Base-by-base conservation (phyloP, 2,329 filamentous ascomycete species). In the Hypoxylon sp. region DNA sequence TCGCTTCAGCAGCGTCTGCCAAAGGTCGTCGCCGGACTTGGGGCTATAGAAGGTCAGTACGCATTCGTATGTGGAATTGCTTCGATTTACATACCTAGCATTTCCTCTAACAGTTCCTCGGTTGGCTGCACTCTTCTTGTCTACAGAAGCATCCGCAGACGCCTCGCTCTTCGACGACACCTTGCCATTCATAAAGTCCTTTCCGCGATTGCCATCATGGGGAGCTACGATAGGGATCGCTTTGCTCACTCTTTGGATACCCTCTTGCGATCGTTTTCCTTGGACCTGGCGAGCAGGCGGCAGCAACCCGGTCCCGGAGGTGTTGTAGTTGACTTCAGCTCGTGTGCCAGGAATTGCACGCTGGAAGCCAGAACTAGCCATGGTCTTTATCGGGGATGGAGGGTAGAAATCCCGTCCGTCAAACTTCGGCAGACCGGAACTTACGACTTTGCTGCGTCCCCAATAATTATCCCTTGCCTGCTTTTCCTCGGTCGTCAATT, bases 321-420 rank as follows among this genome's bases (percentile, higher is more conserved):
- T 38, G 3, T 29, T 44, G 31, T 50, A 60, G 25, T 64, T 59
- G 27, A 47, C 7, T 1, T 47, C 55, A 7, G 57, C n/a, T n/a
- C n/a, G n/a, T n/a, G n/a, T n/a, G n/a, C n/a, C n/a, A n/a, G n/a
- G n/a, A n/a, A n/a, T n/a, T n/a, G n/a, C n/a, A n/a, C n/a, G n/a
- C n/a, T n/a, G n/a, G n/a, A n/a, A n/a, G n/a, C n/a, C n/a, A n/a
- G n/a, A n/a, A n/a, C n/a, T n/a, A n/a, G n/a, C n/a, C n/a, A n/a
- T n/a, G n/a, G n/a, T n/a, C n/a, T 79, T 81, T 55, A 68, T 65
- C 1, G 81, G 80, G 0, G 82, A 84, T 2, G 80, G 71, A 20
- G 78, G 80, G 55, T 85, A 86, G 59, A 86, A 86, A 63, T 86
- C 77, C 64, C 83, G 84, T 16, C 84, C 83, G 58, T 87, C 83